Evolutionary conservation across 805 yeast species (phyloP).

Genomic region (Ogataea corticis): DNA sequence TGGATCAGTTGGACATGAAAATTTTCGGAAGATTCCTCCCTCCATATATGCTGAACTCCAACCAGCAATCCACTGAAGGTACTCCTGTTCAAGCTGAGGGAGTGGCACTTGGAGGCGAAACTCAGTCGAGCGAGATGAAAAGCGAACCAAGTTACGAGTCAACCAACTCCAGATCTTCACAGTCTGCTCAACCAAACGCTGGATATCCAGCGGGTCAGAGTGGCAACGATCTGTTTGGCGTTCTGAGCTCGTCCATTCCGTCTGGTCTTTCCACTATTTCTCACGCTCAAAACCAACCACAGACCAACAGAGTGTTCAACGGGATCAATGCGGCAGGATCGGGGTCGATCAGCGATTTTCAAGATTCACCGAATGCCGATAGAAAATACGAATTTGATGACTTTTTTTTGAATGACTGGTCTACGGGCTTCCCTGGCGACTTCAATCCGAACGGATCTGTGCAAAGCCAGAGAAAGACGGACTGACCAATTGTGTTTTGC

Average conservation of each 20-base stretch:
- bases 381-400: conserved; percentile 29
- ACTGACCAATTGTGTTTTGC: neutral
- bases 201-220: neutral
- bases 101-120: too few species aligned
- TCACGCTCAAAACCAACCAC: conserved; percentile 23
- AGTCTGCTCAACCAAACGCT: neutral
- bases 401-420: conserved; percentile 30
- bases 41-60: conserved; percentile 69
- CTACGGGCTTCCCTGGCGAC: conserved; percentile 22
- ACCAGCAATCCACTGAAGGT: conserved; percentile 13
- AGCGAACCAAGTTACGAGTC: too few species aligned
- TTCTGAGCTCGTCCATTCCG: conserved; percentile 26
- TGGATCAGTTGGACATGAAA: conserved; percentile 83
- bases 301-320: conserved; percentile 33
- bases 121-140: too few species aligned
- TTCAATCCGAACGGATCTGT: conserved; percentile 12
- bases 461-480: neutral
- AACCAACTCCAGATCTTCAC: too few species aligned
- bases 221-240: conserved; percentile 19
- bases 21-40: conserved; percentile 82
- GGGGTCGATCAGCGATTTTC: conserved; percentile 14
- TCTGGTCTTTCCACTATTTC: conserved; percentile 34
- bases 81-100: conserved; percentile 11
- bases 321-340: conserved; percentile 27
- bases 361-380: conserved; percentile 15